Conservation (phyloP, 2,329 filamentous ascomycete species). For the Aspergillus pseudoterreus region DNA sequence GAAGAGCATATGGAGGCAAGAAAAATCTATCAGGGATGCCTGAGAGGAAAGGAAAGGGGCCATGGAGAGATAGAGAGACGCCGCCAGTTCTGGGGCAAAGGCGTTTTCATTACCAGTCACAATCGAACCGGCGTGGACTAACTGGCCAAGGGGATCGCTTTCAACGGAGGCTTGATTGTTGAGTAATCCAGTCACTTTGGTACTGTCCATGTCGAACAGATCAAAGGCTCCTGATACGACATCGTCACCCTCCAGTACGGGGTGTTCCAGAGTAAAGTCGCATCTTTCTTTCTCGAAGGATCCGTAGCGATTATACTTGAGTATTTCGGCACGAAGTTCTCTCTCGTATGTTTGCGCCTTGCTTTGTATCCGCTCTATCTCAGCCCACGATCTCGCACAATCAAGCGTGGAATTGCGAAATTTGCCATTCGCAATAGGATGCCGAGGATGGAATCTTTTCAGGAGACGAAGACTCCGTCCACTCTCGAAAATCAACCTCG, state of each 20-base stretch:
- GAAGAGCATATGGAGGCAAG: conserved; percentile 75
- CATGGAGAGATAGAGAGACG: conserved; percentile 66
- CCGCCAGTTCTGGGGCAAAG: conserved; percentile 42
- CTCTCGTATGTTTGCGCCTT: conserved; percentile 49
- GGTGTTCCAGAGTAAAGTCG: background rate
- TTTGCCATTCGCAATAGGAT: conserved; percentile 60
- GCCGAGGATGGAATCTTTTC: conserved; percentile 64
- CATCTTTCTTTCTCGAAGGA: conserved; percentile 20
- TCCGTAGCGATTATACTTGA: conserved; percentile 31
- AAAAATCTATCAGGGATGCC: conserved; percentile 70
- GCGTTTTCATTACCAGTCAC: conserved; percentile 8
- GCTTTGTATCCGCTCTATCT: conserved; percentile 61
- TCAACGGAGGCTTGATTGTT: conserved; percentile 20
- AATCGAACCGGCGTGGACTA: conserved; percentile 18
- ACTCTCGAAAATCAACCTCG: conserved; percentile 70
- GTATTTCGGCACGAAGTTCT: conserved; percentile 34
- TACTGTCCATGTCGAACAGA: conserved; percentile 33
- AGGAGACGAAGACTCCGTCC: conserved; percentile 73
- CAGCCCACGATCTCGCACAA: conserved; percentile 71
- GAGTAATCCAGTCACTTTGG: conserved; percentile 21
- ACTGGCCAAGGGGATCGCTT: conserved; percentile 25
- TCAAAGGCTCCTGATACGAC: conserved; percentile 25
- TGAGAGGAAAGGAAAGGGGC: conserved; percentile 70
- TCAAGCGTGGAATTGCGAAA: conserved; percentile 55
- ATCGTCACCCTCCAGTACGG: conserved; percentile 1